Base-by-base conservation (phyloP, 495 filamentous ascomycete species). In the Geoglossum glabrum region DNA sequence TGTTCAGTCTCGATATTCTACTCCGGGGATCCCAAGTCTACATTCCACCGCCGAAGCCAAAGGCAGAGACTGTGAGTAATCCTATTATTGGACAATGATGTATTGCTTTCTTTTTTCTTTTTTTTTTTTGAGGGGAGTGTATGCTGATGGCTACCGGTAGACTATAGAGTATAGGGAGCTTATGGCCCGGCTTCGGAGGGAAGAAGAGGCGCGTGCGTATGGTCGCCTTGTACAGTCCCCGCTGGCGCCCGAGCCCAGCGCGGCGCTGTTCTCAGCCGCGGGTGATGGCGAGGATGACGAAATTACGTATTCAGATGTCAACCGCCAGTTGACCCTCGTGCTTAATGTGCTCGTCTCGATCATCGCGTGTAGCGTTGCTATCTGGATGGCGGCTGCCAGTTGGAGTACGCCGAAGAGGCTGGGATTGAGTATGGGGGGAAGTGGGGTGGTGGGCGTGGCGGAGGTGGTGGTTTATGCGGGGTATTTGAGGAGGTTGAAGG, bases 401-500 rank as follows among this genome's bases (percentile, higher is more conserved):
- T 88, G 84, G 85, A 80, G 75, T 59, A 79, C 80, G 3, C 82
- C 86, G 0, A 72, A 77, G 34, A 67, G 86, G 54, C 66, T 90
- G 45, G 85, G 80, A 17, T 68, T 87, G 21, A 84, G 82, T 36
- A 75, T 90, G 71, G 75, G 74, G 9, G 81, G 83, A 3, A 83
- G 80, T 57, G 65, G 79, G 2, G 60, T 86, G 21, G 86, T 96
- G 25, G 89, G 83, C 3, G 72, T 93, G 49, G 90, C 88, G 4
- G 92, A 98, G 68, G 83, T 92, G 10, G 81, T 82, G 25, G 79
- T 97, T 38, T 96, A 97, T 68, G 80, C 77, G 11, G 86, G 87
- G 7, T 98, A 95, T 70, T 68, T 94, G 45, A 76, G 82, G 70
- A 81, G 88, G 64, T 70, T 95, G 28, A 77, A 80, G 28, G 74